Evolutionary conservation across 495 filamentous ascomycete genomes (phyloP), one percentile per base, ranked within the genome.

Genomic region (Penicillium manginii): DNA sequence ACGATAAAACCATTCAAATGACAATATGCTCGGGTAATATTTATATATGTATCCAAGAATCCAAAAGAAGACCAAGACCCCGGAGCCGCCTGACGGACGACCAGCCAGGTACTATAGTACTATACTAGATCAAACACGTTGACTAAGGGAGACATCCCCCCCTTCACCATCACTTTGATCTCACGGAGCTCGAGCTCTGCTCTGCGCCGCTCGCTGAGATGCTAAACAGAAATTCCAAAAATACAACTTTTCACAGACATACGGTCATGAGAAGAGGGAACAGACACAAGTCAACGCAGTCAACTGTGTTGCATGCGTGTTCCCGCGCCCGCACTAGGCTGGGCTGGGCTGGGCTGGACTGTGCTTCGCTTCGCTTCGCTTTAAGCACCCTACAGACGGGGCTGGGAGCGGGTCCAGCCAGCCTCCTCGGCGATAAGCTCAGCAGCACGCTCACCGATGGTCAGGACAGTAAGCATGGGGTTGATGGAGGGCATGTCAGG

Each of bases 381-480:
- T 6, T 26, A n/a, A n/a, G 23, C 33, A 37, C 10, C 42, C 58
- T 76, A 80, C 63, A 80, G 68, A 57, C 73, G 71, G 47, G 77
- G 76, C 72, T 81, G 78, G 55, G 78, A 71, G 57, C 78, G 80
- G 64, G 75, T 82, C 84, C 83, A 86, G 8, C 85, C 86, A 49
- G 81, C 82, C 61, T 82, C 76, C 59, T 83, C 77, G 54, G 86
- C 86, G 65, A 89, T 78, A 64, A 88, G 63, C 73, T 89, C 86
- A 12, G 86, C 86, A 14, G 80, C 79, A 55, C 85, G 73, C 76
- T 89, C 86, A 21, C 86, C 86, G 64, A 89, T 82, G 18, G 74
- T 79, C 68, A 89, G 58, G 5, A 88, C 84, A 21, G 86, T 88
- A 63, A 88, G 64, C 86, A 88, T 88, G 15, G 86, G 86, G 73